Evolutionary conservation across 768 basidiomycete species (phyloP), one percentile per base, ranked within the genome.

Genomic region (Coprinopsis cinerea): DNA sequence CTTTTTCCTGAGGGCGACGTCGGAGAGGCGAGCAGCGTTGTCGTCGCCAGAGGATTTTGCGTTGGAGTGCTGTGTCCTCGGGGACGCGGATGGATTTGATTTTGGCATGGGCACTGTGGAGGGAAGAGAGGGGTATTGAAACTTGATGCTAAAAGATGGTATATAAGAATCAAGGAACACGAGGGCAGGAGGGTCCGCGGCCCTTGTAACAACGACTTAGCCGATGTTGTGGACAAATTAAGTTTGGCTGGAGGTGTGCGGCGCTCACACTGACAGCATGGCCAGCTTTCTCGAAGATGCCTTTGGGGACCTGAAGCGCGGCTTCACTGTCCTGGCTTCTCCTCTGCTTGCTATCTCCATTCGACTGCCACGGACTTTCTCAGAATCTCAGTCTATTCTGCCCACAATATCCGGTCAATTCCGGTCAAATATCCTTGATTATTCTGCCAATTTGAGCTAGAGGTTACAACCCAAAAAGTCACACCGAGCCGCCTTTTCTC

Each of bases 1-100:
- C 74, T 88, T 88, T 72, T 88, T 89, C 55, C 88, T 72, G 58
- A 86, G 73, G 27, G 83, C 82, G 11, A 84, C 76, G 65, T 87
- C 84, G 56, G 82, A 75, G 63, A 82, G 63, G 54, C 76, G 75
- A 39, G 71, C 58, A 23, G 69, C 59, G 53, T 63, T 53, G 28
- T 68, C 65, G 48, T 71, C 65, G 20, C 60, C 53, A 26, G 65
- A 54, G 57, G 68, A 62, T 63, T 72, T 67, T 61, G 64, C 49
- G 51, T 58, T 56, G 30, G 47, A 28, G 52, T 49, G 47, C 42
- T 28, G n/a, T n/a, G n/a, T n/a, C n/a, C n/a, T n/a, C n/a, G n/a
- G 51, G 65, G 69, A 64, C 37, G 53, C 50, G 44, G 65, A 54
- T 54, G 68, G 53, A 41, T 59, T 64, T 47, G 72, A 70, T 61